phyloP scores from a whole-genome alignment of 306 rosid species.

The Canavalia gladiata region DNA sequence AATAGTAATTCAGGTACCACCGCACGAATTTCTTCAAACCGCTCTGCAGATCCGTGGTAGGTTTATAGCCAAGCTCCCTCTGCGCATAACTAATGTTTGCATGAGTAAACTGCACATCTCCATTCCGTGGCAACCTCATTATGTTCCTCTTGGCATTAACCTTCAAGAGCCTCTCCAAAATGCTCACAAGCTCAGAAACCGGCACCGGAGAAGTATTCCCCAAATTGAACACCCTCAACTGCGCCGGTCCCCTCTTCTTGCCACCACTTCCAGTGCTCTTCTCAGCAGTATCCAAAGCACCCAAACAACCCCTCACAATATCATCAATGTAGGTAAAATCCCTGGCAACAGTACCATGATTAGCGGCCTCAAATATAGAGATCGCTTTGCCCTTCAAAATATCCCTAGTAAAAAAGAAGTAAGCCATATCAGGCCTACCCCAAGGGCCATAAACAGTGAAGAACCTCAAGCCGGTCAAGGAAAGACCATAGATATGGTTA shows the following conservation, averaged over 20 bases:
- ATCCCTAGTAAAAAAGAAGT: slow-evolving; percentile 90
- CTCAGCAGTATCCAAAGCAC: slow-evolving; percentile 92
- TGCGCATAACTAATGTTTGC: slow-evolving; percentile 93
- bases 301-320: slow-evolving; percentile 92
- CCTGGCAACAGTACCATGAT: slow-evolving; percentile 93
- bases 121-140: slow-evolving; percentile 89
- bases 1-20: slow-evolving; percentile 88
- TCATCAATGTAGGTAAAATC: slow-evolving; percentile 99
- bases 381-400: slow-evolving; percentile 88
- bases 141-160: slow-evolving; percentile 80
- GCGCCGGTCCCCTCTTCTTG: slow-evolving; percentile 89
- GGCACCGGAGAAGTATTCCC: slow-evolving; percentile 98
- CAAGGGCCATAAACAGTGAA: slow-evolving; percentile 99
- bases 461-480: slow-evolving; percentile 88
- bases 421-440: slow-evolving; percentile 99
- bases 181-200: slow-evolving; percentile 82
- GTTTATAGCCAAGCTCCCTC: slow-evolving; percentile 90
- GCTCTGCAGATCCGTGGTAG: slow-evolving; percentile 80
- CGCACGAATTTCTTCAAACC: slow-evolving; percentile 96
- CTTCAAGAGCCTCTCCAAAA: slow-evolving; percentile 96
- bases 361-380: slow-evolving; percentile 78
- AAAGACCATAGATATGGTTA: slow-evolving; percentile 91
- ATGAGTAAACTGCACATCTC: slow-evolving; percentile 94
- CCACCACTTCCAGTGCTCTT: slow-evolving; percentile 98
- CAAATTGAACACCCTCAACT: slow-evolving; percentile 88